Conservation (phyloP, 1,284 basidiomycete genomes). For the Rugosomyces carneus region DNA sequence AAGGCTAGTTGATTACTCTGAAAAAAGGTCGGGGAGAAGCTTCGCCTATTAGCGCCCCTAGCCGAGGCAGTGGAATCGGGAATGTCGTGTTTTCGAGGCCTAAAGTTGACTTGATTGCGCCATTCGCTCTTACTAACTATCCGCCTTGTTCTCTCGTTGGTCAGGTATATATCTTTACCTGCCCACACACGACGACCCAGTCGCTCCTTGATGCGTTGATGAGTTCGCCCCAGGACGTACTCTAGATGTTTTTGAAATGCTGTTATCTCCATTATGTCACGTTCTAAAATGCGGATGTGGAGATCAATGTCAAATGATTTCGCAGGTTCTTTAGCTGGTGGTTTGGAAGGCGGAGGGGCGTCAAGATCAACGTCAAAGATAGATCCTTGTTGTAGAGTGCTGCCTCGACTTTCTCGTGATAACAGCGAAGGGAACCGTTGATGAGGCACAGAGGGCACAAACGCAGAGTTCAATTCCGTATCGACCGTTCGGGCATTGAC, state of each 20-base stretch:
- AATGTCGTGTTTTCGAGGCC: conserved; percentile 14
- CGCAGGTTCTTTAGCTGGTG: conserved; percentile 16
- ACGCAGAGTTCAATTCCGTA: not conserved
- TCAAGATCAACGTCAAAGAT: conserved; percentile 30
- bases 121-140: conserved; percentile 25
- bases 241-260: conserved; percentile 35
- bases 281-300: conserved; percentile 49
- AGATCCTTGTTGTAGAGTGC: conserved; percentile 12
- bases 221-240: conserved; percentile 42
- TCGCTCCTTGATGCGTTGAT: conserved; percentile 58
- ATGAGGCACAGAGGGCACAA: not conserved
- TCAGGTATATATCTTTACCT: conserved; percentile 49
- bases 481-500: not conserved
- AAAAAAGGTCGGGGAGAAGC: conserved; percentile 10
- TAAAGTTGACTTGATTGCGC: conserved; percentile 29
- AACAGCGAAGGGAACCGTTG: conserved; percentile 3
- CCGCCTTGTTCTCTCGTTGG: conserved; percentile 16
- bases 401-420: conserved; percentile 7
- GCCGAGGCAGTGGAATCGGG: not conserved
- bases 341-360: conserved; percentile 17
- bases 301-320: conserved; percentile 48
- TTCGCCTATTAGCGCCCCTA: not conserved
- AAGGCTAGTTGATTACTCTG: conserved; percentile 7
- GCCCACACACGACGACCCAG: conserved; percentile 66
- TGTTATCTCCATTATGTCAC: conserved; percentile 45